Evolutionary conservation across 2,329 filamentous ascomycete species (phyloP).

Genomic region (Cercospora zeae-maydis): DNA sequence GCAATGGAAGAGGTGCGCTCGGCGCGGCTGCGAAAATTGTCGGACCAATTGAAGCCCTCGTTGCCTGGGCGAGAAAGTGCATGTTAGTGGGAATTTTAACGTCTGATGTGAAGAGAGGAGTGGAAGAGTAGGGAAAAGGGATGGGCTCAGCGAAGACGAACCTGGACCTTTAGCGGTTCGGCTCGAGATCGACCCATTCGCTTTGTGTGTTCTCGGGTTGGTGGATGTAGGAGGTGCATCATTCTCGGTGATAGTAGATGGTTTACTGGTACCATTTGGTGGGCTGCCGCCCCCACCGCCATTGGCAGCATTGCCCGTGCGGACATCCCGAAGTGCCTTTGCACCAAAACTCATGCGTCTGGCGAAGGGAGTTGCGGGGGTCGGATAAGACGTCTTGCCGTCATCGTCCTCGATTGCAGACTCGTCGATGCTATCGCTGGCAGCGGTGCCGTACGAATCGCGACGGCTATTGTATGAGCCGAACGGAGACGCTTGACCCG

Average conservation of each 20-base stretch:
- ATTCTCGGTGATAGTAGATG: slow-evolving; percentile 28
- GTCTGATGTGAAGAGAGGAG: background rate
- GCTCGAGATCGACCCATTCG: slow-evolving; percentile 47
- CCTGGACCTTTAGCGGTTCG: slow-evolving; percentile 56
- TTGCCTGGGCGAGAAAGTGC: slow-evolving; percentile 52
- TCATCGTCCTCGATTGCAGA: slow-evolving; percentile 53
- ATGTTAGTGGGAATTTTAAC: slow-evolving; percentile 37
- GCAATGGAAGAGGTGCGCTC: slow-evolving; percentile 65
- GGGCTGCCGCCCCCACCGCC: slow-evolving; percentile 29
- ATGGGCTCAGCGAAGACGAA: slow-evolving; percentile 46
- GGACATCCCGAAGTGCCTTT: slow-evolving; percentile 69
- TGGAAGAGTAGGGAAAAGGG: slow-evolving; percentile 12
- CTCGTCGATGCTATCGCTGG: slow-evolving; percentile 45
- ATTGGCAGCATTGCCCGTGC: slow-evolving; percentile 41
- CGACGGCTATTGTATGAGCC: slow-evolving; percentile 44
- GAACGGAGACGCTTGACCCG: slow-evolving; percentile 43
- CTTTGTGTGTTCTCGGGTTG: slow-evolving; percentile 20
- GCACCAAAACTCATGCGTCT: slow-evolving; percentile 89
- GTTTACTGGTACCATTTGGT: slow-evolving; percentile 36
- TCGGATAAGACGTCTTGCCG: slow-evolving; percentile 16
- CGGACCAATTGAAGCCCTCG: slow-evolving; percentile 95
- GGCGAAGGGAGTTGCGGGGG: slow-evolving; percentile 65
- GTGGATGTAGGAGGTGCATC: slow-evolving; percentile 13
- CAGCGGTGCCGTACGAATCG: slow-evolving; percentile 44
- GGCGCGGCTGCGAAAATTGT: slow-evolving; percentile 87